phyloP scores from a whole-genome alignment of 306 rosid species.

The Vachellia collinsii region DNA sequence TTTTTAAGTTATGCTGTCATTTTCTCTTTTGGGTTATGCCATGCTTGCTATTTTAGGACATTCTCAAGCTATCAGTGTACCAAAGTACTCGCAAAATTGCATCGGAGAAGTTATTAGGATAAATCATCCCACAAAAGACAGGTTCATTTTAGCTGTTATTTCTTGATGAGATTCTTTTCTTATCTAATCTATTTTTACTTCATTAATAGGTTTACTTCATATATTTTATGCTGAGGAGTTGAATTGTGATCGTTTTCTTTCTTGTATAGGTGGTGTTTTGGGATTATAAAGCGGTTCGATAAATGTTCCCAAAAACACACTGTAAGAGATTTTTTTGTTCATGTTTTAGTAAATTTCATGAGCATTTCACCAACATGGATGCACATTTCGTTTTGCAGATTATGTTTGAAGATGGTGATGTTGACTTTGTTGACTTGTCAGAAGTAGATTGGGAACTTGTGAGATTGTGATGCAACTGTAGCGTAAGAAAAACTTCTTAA shows the following conservation, averaged over 20 bases:
- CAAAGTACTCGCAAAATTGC: conserved; percentile 57
- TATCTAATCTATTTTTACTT: background rate
- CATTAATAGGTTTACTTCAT: background rate
- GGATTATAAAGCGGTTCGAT: conserved; percentile 72
- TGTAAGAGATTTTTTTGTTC: conserved; percentile 48
- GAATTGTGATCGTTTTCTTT: conserved; percentile 14
- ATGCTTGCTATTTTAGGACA: conserved; percentile 54
- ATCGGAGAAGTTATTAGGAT: conserved; percentile 76
- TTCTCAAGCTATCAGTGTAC: conserved; percentile 44
- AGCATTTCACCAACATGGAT: conserved; percentile 17
- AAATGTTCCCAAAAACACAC: conserved; percentile 63
- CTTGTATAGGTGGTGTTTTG: conserved; percentile 57
- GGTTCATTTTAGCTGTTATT: conserved; percentile 51
- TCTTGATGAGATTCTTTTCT: background rate
- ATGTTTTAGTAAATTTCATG: conserved; percentile 29
- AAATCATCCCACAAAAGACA: conserved; percentile 49
- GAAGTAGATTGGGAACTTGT: conserved; percentile 85
- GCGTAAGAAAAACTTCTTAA: conserved; percentile 35
- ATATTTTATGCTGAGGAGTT: conserved; percentile 7
- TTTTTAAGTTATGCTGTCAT: conserved; percentile 11
- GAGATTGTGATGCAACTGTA: conserved; percentile 47
- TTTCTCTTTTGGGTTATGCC: conserved; percentile 8
- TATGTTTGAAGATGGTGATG: conserved; percentile 76
- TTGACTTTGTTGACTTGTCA: conserved; percentile 72
- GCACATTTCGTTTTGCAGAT: conserved; percentile 55